phyloP scores from a whole-genome alignment of 805 yeast genomes.

The Metschnikowia peoriensis region DNA sequence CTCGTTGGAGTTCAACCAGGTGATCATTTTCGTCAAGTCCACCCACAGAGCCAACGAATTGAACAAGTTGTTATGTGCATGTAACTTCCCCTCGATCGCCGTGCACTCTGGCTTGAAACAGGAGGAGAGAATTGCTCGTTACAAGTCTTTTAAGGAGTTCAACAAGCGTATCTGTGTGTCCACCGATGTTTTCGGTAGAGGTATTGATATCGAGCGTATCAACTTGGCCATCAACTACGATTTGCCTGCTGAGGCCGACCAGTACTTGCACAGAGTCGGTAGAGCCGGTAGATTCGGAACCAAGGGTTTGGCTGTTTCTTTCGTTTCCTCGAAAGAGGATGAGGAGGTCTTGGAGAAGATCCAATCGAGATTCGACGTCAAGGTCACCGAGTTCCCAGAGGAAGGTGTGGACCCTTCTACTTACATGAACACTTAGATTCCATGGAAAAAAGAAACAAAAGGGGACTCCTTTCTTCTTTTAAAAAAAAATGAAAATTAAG shows the following conservation, averaged over 20 bases:
- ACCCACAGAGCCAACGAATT: conserved; percentile 90
- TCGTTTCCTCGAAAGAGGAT: conserved; percentile 82
- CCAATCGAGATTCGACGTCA: conserved; percentile 96
- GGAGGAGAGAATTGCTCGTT: conserved; percentile 96
- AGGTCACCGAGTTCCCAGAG: conserved; percentile 92
- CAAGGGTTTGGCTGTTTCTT: conserved; percentile 93
- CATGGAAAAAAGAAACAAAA: too few relatives aligned
- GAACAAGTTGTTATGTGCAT: conserved; percentile 82
- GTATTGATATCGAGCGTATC: conserved; percentile 98
- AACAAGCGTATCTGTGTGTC: conserved; percentile 98
- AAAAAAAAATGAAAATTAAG: too few relatives aligned
- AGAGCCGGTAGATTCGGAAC: conserved; percentile 99
- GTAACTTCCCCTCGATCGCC: conserved; percentile 95
- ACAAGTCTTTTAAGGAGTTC: conserved; percentile 95
- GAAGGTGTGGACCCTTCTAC: conserved; percentile 98
- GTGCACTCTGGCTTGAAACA: conserved; percentile 95
- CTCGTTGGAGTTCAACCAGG: conserved; percentile 95
- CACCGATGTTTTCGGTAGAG: conserved; percentile 98
- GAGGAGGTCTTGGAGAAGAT: conserved; percentile 87
- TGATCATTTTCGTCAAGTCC: conserved; percentile 91
- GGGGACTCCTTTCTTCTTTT: too few relatives aligned
- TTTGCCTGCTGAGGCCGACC: conserved; percentile 94
- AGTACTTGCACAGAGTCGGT: conserved; percentile 98
- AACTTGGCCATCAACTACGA: conserved; percentile 97
- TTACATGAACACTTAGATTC: conserved; percentile 85